Evolutionary conservation across 2,329 filamentous ascomycete genomes (phyloP).

Genomic region (Thermothelomyces thermophilus): DNA sequence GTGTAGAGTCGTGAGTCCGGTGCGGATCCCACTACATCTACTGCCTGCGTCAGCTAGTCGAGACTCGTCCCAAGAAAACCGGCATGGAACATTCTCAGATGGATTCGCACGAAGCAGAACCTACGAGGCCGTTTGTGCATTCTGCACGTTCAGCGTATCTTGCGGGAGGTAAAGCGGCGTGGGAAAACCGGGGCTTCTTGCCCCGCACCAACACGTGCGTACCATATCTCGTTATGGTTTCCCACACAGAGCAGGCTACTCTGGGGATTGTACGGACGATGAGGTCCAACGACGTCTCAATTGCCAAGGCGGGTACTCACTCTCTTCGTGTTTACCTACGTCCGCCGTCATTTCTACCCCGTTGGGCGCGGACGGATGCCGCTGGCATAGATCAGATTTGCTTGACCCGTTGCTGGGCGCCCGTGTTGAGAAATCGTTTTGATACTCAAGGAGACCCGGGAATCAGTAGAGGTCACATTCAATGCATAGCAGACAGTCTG

Average conservation of each 20-base stretch:
- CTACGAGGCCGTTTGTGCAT: not conserved
- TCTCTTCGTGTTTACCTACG: slow-evolving; percentile 36
- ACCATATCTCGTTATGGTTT: not conserved
- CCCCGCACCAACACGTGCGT: not conserved
- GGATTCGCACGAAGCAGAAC: slow-evolving; percentile 17
- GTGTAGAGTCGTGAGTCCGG: no score
- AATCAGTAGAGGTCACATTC: slow-evolving; percentile 54
- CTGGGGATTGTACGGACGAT: not conserved
- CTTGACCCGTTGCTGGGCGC: slow-evolving; percentile 50
- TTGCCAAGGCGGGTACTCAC: slow-evolving; percentile 20
- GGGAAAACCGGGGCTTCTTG: not conserved
- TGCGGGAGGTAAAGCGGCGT: not conserved
- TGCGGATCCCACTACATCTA: not conserved
- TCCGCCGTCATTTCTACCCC: slow-evolving; percentile 35
- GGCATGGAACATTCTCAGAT: slow-evolving; percentile 4
- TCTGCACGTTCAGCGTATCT: not conserved
- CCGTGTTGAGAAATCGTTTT: slow-evolving; percentile 51
- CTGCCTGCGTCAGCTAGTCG: not conserved
- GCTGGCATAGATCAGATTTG: slow-evolving; percentile 43
- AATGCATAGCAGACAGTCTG: no score
- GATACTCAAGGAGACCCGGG: slow-evolving; percentile 46
- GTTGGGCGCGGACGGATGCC: slow-evolving; percentile 46
- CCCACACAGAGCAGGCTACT: not conserved
- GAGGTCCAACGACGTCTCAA: not conserved
- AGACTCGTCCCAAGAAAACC: slow-evolving; percentile 1